phyloP scores from a whole-genome alignment of 2,329 filamentous ascomycete species.

The Alternaria panax region DNA sequence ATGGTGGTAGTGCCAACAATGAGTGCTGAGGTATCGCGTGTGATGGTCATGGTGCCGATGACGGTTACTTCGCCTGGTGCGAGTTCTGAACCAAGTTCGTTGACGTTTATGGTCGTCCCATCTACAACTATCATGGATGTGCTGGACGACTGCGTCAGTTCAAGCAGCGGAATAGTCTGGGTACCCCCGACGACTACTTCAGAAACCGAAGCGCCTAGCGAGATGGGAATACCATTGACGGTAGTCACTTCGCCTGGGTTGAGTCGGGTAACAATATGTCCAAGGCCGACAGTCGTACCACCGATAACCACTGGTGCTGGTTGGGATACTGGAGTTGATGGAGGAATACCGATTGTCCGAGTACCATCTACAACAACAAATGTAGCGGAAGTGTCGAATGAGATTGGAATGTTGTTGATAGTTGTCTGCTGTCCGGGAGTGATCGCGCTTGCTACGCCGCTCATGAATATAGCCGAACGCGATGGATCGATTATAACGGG shows the following conservation, averaged over 20 bases:
- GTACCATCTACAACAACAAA: not conserved
- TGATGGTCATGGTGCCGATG: not conserved
- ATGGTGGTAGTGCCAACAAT: not conserved
- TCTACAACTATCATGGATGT: not conserved
- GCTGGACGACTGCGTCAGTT: rapidly evolving
- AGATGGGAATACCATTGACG: not conserved
- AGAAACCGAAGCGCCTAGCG: not conserved
- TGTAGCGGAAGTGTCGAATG: not conserved
- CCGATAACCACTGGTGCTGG: not conserved
- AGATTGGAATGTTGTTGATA: not conserved
- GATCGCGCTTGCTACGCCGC: not conserved
- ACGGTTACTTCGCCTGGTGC: not conserved
- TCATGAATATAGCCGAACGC: not conserved
- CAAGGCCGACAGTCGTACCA: not conserved
- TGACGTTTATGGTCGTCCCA: not conserved
- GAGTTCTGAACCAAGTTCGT: not conserved
- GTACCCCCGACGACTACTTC: not conserved
- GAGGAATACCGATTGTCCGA: not conserved
- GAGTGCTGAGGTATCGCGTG: not conserved
- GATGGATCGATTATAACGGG: not conserved
- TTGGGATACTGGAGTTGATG: not conserved
- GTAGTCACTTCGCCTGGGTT: not conserved
- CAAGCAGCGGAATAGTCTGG: not conserved
- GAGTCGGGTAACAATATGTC: not conserved
- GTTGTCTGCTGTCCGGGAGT: not conserved